These are phyloP conservation scores for Phlyctochytrium planicorne DNA, from an alignment of 192 early-diverging fungal species.

Conservation along the genomic window DNA sequence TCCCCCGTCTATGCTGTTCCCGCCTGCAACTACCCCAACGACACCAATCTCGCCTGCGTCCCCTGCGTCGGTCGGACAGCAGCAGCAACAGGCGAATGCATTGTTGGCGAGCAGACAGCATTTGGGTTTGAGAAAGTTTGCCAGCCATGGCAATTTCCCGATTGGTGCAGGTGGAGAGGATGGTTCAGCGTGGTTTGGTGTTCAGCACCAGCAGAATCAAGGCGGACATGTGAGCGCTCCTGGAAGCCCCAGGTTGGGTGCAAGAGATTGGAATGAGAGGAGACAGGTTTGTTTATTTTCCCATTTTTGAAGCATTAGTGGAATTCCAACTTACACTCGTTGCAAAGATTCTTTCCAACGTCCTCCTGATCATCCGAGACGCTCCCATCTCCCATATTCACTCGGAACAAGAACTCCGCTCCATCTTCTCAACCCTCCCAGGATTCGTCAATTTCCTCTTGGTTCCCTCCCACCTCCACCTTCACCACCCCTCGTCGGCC, in stretches of 20 bases:
- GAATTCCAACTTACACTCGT: slow-evolving; percentile 3
- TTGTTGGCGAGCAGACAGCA: neutral
- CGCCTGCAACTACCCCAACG: neutral
- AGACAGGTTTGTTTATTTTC: slow-evolving; percentile 9
- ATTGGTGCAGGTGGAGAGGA: neutral
- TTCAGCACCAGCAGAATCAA: neutral
- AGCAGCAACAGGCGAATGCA: too few relatives aligned
- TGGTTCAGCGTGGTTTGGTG: neutral
- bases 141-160: slow-evolving; percentile 6
- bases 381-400: too few relatives aligned
- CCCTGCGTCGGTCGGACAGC: too few relatives aligned
- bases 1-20: neutral
- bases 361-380: slow-evolving; percentile 22
- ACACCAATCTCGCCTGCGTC: neutral
- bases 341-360: slow-evolving; percentile 22
- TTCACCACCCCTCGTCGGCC: neutral
- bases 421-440: slow-evolving; percentile 6
- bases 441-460: slow-evolving; percentile 17
- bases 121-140: neutral
- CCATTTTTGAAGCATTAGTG: neutral
- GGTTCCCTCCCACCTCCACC: too few relatives aligned
- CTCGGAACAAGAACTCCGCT: slow-evolving; percentile 7
- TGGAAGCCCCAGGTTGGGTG: slow-evolving; percentile 17
- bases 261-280: neutral
- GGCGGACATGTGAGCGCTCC: neutral